phyloP scores from a whole-genome alignment of 192 early-diverging fungal species.

The Backusella tarrabulga region DNA sequence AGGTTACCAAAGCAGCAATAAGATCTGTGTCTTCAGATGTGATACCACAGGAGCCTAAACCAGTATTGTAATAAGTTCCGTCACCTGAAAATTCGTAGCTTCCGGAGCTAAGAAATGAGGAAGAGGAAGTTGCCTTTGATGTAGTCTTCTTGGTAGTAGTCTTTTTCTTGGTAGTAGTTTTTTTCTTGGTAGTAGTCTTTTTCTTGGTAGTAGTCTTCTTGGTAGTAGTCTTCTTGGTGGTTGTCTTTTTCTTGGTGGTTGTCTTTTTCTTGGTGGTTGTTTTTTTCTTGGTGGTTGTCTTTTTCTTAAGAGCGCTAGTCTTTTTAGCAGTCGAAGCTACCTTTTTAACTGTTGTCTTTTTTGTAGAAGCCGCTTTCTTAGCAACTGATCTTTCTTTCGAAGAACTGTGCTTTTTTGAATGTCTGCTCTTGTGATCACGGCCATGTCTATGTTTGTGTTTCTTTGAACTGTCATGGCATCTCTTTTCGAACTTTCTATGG shows the following conservation, averaged over 20 bases:
- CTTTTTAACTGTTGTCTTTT: not conserved
- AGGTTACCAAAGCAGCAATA: conserved; percentile 45
- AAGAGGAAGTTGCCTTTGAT: not conserved
- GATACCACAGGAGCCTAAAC: conserved; percentile 51
- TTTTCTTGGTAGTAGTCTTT: not conserved
- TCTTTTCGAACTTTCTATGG: not conserved
- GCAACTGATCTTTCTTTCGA: not conserved
- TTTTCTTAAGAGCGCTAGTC: not conserved
- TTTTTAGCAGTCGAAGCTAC: not conserved
- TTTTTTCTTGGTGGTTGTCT: conserved; percentile 3
- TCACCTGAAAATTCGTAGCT: conserved; percentile 35
- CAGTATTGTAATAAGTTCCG: conserved; percentile 49
- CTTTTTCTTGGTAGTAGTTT: conserved; percentile 8
- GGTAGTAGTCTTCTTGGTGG: not conserved
- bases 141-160: not conserved
- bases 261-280: not conserved
- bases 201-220: not conserved
- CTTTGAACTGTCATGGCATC: not conserved
- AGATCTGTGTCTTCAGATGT: conserved; percentile 41
- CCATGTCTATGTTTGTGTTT: not conserved
- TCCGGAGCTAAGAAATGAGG: not conserved
- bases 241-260: too few species aligned
- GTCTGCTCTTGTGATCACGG: not conserved
- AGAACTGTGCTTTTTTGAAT: not conserved
- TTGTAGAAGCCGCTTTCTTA: not conserved